Base-by-base conservation (phyloP, 1,284 basidiomycete species). In the Puccinia polysora region DNA sequence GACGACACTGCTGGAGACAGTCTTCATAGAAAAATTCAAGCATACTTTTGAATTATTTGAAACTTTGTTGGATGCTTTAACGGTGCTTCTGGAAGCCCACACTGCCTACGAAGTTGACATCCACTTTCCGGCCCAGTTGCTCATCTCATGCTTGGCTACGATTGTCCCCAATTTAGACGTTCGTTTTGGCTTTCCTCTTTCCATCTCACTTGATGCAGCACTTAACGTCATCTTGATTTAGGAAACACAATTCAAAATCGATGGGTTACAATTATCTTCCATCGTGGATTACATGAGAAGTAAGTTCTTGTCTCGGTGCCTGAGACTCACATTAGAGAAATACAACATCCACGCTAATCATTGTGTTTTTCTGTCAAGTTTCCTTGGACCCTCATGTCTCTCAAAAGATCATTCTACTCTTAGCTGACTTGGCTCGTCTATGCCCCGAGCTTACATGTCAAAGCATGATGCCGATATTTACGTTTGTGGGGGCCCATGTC, bases 381-480 rank as follows among this genome's bases (percentile, higher is more conserved):
- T 89, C 91, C 2, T 86, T 87, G 69, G 97, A 96, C 78, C 93
- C 94, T 1, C 91, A 97, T 78, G 95, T 91, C 0, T 94, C 94
- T 81, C 88, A 97, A 76, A 90, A 95, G 78, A 91, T 93, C 0
- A 83, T 98, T 2, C 83, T 97, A n/a, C 84, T 97, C 32, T 88
- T 97, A 80, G 88, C 92, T 2, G 88, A 85, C 74, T 82, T 98
- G 63, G 90, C 92, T 1, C 85, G 87, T 36, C 83, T 97, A 53
- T 87, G 89, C 0, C 93, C 94, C 0, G 91, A 95, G 73, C 88
- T 90, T 7, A 91, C 96, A 15, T 83, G 97, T 34, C 91, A 91
- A 79, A 93, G 96, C 77, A 86, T 97, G 74, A 97, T 98, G 92
- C 94, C 96, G 5, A 89, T 99, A 72, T 97, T 99, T 82, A 97